These are phyloP conservation scores for Linderina pennispora DNA, from an alignment of 192 early-diverging fungal genomes.

Conservation along the genomic window DNA sequence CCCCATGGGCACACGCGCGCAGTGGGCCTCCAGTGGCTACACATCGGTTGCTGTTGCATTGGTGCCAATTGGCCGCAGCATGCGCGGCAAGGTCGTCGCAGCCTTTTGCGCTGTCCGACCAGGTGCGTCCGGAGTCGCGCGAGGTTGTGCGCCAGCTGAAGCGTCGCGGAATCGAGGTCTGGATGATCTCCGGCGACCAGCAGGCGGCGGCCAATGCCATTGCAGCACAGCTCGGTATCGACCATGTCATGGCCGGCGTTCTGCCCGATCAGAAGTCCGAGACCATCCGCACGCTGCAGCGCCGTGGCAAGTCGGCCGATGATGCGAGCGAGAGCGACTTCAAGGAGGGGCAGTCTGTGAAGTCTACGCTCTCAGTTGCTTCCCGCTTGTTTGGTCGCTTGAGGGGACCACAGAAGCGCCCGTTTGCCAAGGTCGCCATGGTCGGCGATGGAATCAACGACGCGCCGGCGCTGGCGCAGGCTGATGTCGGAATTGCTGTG, in stretches of 20 bases:
- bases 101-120: constrained; percentile 77
- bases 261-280: constrained; percentile 83
- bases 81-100: constrained; percentile 53
- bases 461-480: constrained; percentile 81
- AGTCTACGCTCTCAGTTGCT: constrained; percentile 2
- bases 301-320: constrained; percentile 9
- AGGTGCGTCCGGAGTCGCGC: constrained; percentile 72
- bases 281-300: constrained; percentile 66
- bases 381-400: too few relatives aligned
- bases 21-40: constrained; percentile 58
- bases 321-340: background rate
- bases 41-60: constrained; percentile 45
- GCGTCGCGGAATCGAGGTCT: constrained; percentile 68
- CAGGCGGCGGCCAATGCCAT: constrained; percentile 73
- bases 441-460: constrained; percentile 97
- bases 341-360: background rate
- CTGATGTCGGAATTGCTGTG: constrained; percentile 87
- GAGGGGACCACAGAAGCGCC: too few relatives aligned
- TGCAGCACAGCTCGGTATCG: constrained; percentile 72
- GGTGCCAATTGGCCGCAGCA: constrained; percentile 34
- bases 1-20: constrained; percentile 26
- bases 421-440: constrained; percentile 68
- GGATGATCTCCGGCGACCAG: constrained; percentile 93
- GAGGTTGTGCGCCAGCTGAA: constrained; percentile 64
- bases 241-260: constrained; percentile 86